phyloP scores from a whole-genome alignment of 345 rosid species.

The Raphanus sativus region DNA sequence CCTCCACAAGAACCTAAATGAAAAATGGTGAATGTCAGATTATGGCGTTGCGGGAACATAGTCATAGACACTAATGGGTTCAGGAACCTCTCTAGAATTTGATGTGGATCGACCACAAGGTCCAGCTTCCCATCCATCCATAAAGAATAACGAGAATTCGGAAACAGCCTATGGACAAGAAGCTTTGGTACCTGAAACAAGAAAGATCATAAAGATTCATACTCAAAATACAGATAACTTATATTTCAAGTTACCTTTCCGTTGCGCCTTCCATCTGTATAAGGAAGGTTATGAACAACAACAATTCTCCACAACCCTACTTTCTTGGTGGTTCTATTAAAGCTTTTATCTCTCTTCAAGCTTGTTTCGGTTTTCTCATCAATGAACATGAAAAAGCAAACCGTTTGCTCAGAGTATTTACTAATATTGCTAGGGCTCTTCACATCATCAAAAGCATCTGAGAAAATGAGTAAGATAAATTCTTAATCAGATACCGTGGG shows the following conservation, averaged over 20 bases:
- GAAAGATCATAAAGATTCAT: background rate
- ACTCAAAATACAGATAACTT: background rate
- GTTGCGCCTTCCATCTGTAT: constrained; percentile 72
- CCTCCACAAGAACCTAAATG: constrained; percentile 85
- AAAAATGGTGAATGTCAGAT: background rate
- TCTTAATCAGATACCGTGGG: constrained; percentile 11
- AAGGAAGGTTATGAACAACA: constrained; percentile 75
- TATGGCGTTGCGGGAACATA: background rate
- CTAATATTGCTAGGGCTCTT: constrained; percentile 72
- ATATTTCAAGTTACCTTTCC: constrained; percentile 55
- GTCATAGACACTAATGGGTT: background rate
- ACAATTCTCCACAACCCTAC: constrained; percentile 83
- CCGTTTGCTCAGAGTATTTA: constrained; percentile 60
- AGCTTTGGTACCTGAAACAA: constrained; percentile 25
- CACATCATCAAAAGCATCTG: constrained; percentile 81
- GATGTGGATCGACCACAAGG: constrained; percentile 48
- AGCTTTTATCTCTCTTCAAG: constrained; percentile 49
- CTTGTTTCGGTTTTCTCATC: constrained; percentile 79
- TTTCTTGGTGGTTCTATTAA: constrained; percentile 50
- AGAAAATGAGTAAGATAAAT: background rate
- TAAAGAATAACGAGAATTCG: constrained; percentile 73
- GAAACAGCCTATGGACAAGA: constrained; percentile 70
- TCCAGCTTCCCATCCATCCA: constrained; percentile 78
- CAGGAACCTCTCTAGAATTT: constrained; percentile 76
- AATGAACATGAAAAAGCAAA: constrained; percentile 84